Conservation (phyloP, 2,329 filamentous ascomycete species). For the Conoideocrella luteorostrata region DNA sequence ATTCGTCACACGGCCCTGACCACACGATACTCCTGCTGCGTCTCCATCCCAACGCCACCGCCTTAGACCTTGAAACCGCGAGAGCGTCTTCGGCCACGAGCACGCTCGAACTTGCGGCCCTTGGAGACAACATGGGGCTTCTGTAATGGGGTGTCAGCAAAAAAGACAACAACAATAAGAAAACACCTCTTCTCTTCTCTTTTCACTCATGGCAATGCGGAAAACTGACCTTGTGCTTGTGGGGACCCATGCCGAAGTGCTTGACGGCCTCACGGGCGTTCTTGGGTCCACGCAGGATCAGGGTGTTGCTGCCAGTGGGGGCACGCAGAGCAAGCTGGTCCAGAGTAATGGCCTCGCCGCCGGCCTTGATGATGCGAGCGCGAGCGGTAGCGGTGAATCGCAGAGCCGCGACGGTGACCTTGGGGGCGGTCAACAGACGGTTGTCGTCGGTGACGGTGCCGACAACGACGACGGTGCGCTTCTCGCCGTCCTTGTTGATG, state of each 20-base stretch:
- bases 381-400: constrained; percentile 95
- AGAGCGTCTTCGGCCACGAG: constrained; percentile 97
- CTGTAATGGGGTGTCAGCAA: constrained; percentile 36
- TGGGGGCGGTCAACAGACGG: constrained; percentile 83
- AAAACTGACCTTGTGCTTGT: constrained; percentile 82
- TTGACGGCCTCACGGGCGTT: constrained; percentile 96
- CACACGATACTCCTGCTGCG: constrained; percentile 3
- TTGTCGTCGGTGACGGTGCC: constrained; percentile 98
- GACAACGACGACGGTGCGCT: constrained; percentile 88
- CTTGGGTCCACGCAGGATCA: constrained; percentile 96
- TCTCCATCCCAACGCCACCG: constrained; percentile 17
- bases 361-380: constrained; percentile 85
- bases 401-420: constrained; percentile 88
- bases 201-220: too few species aligned
- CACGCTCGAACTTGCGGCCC: constrained; percentile 99
- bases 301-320: constrained; percentile 93
- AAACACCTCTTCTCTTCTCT: too few species aligned
- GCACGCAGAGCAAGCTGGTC: constrained; percentile 95
- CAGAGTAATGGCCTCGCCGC: constrained; percentile 90
- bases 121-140: constrained; percentile 97
- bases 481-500: constrained; percentile 57
- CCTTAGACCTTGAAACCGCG: constrained; percentile 99
- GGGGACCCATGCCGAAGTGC: constrained; percentile 98
- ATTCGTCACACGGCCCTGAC: constrained; percentile 3
- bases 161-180: too few species aligned